A percentile compares a stretch with the other conserved stretches of the same genome.
Conservation (phyloP, 495 filamentous ascomycete species). For the Penicillium crystallinum region DNA sequence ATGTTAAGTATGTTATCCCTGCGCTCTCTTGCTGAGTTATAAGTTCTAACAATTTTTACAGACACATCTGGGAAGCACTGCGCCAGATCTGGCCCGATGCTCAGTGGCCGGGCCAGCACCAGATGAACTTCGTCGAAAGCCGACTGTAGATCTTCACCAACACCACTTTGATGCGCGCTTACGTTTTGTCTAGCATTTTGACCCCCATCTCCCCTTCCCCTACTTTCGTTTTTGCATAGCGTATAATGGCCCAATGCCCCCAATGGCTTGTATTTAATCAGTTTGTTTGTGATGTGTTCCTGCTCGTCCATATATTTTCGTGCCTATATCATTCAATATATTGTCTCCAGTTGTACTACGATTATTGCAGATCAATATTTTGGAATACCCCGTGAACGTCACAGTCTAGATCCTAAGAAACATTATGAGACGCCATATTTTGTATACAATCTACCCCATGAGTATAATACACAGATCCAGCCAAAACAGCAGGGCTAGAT, state of each 20-base stretch:
- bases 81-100: conserved; percentile 78
- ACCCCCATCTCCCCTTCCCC: neutral
- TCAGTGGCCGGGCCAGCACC: conserved; percentile 68
- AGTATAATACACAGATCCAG: conserved; percentile 8
- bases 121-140: conserved; percentile 58
- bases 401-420: neutral
- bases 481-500: neutral
- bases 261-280: conserved; percentile 9
- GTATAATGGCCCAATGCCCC: conserved; percentile 9
- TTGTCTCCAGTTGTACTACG: neutral
- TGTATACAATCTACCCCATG: conserved; percentile 11
- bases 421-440: conserved; percentile 1
- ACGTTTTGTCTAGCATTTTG: neutral
- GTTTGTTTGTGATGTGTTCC: conserved; percentile 2
- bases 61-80: conserved; percentile 87
- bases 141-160: conserved; percentile 39
- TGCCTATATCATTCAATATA: conserved; percentile 13
- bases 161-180: neutral
- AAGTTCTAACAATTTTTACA: conserved; percentile 27
- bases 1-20: conserved; percentile 63
- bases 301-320: conserved; percentile 3
- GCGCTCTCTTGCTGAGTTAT: neutral
- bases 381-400: too few relatives aligned
- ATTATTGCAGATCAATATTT: too few relatives aligned
- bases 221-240: conserved; percentile 25